A percentile compares a stretch with the other conserved stretches of the same genome.
Conservation (phyloP, 208 protist genomes). For the Wallacemonas rigidus region DNA sequence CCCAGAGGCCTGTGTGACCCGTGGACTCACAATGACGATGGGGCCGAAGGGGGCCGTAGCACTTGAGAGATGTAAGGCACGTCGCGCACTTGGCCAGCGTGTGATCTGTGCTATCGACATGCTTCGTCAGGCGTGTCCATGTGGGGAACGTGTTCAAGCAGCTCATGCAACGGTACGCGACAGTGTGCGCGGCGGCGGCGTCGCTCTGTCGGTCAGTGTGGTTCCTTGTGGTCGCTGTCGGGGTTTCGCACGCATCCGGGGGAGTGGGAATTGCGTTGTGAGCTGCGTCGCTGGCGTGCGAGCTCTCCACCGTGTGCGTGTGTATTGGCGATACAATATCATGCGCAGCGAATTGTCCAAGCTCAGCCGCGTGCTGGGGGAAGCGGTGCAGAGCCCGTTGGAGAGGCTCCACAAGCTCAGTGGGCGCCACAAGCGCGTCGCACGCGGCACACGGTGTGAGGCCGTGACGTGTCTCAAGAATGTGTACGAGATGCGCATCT, state of each 20-base stretch:
- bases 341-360: not conserved
- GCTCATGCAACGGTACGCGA: conserved; percentile 61
- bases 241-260: not conserved
- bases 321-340: not conserved
- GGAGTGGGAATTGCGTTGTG: not conserved
- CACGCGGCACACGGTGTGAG: conserved; percentile 38
- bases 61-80: conserved; percentile 56
- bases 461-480: conserved; percentile 35
- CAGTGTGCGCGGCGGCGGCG: not conserved
- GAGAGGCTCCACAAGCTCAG: conserved; percentile 26
- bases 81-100: conserved; percentile 54
- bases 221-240: not conserved
- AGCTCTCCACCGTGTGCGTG: not conserved
- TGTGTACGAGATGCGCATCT: conserved; percentile 41
- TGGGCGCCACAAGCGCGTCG: conserved; percentile 35
- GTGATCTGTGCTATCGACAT: conserved; percentile 60
- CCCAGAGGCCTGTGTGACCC: conserved; percentile 61
- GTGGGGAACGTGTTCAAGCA: conserved; percentile 58
- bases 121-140: conserved; percentile 71
- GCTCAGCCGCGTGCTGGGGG: not conserved
- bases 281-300: too few species aligned
- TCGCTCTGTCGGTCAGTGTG: not conserved
- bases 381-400: not conserved
- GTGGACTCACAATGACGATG: conserved; percentile 39
- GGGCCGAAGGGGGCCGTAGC: conserved; percentile 57